Base-by-base conservation (phyloP, 345 rosid species). In the Arabidopsis suecica region DNA sequence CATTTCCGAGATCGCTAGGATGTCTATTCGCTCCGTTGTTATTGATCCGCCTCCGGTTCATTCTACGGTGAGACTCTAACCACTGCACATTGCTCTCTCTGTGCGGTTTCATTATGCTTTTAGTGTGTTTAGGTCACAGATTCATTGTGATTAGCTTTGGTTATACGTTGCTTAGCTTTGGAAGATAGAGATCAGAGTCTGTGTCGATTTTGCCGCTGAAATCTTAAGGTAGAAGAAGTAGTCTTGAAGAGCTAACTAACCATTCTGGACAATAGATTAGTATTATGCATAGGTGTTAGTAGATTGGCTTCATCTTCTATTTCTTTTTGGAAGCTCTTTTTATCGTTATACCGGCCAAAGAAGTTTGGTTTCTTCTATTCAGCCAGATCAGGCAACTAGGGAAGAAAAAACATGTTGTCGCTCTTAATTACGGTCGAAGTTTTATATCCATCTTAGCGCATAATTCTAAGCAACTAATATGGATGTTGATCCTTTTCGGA, bases 1-100 rank as follows among this genome's bases (percentile, higher is more conserved):
- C 41, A 73, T 88, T 49, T 6, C 83, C 0, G 93, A 90, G 88
- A 88, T 90, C 74, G 90, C 92, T 3, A 88, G 87, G 90, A 88
- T 88, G 93, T 90, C 93, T 20, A 76, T 84, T 44, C 86, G 88
- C 56, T 87, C 87, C 41, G 65, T 88, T 7, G 76, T 68, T 81
- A 83, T 86, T n/a, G 89, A 88, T 80, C 88, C 92, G 45, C 86
- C 87, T 73, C 84, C 86, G 0, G 28, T 84, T 58, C 87, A 82
- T 72, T 88, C 96, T 2, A 83, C 84, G 86, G 94, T 91, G 42
- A 77, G 30, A 14, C 28, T 56, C 34, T 61, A 58, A 11, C 28
- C 11, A 23, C 44, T 57, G 8, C 59, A 25, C 22, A 20, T 20
- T 20, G 22, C 22, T 20, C 22, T 58, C 60, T 68, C 5, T 47